Evolutionary conservation across 805 yeast genomes (phyloP).

Genomic region (Candida coleopterorum): DNA sequence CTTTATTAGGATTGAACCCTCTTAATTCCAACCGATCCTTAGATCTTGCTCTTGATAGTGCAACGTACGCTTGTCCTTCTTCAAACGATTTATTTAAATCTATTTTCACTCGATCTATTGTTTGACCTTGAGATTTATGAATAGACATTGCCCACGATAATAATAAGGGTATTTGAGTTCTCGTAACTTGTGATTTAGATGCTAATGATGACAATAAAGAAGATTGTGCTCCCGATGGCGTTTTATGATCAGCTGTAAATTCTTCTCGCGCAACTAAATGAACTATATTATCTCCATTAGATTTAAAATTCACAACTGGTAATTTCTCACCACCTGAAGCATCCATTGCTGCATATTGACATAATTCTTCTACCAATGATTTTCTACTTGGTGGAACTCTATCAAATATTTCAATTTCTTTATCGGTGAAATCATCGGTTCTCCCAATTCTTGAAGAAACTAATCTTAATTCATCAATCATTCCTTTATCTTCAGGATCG

Average conservation of each 20-base stretch:
- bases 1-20: conserved; percentile 57
- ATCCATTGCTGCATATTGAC: conserved; percentile 20
- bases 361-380: conserved; percentile 16
- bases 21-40: conserved; percentile 60
- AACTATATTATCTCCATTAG: conserved; percentile 23
- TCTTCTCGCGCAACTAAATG: conserved; percentile 33
- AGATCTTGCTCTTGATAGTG: conserved; percentile 71
- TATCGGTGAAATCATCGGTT: conserved; percentile 14
- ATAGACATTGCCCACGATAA: conserved; percentile 82
- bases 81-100: conserved; percentile 66
- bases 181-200: conserved; percentile 22
- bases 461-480: conserved; percentile 21
- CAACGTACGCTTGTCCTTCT: conserved; percentile 82
- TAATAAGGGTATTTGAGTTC: conserved; percentile 64
- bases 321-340: conserved; percentile 14
- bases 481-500: conserved; percentile 13
- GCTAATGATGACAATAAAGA: conserved; percentile 1
- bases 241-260: conserved; percentile 17
- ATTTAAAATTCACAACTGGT: conserved; percentile 47
- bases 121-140: conserved; percentile 84
- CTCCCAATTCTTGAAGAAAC: conserved; percentile 21
- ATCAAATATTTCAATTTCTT: conserved; percentile 13
- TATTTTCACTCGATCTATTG: conserved; percentile 64
- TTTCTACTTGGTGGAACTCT: conserved; percentile 23
- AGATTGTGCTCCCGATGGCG: too few species aligned